phyloP scores from a whole-genome alignment of 2,329 filamentous ascomycete genomes.

The Colletotrichum zoysiae region DNA sequence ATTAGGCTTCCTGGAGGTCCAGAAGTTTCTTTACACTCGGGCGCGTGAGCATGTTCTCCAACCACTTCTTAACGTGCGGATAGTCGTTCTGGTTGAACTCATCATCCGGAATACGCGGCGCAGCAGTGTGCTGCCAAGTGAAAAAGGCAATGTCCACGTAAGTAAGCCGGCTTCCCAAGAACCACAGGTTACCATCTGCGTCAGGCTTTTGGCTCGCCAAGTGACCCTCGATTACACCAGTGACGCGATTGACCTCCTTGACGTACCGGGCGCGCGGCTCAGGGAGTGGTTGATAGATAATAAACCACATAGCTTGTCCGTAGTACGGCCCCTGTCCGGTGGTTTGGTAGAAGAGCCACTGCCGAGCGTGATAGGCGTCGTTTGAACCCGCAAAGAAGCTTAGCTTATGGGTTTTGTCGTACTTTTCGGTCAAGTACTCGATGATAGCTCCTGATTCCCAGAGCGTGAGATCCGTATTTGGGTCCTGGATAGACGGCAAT shows the following conservation, averaged over 20 bases:
- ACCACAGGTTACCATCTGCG: constrained; percentile 37
- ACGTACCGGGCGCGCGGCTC: constrained; percentile 48
- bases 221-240: constrained; percentile 46
- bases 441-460: constrained; percentile 50
- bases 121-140: constrained; percentile 37
- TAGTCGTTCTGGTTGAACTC: constrained; percentile 24
- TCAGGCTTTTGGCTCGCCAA: constrained; percentile 42
- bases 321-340: constrained; percentile 57
- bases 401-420: constrained; percentile 42
- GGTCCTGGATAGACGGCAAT: constrained; percentile 51
- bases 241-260: constrained; percentile 48
- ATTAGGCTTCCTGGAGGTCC: constrained; percentile 21
- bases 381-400: constrained; percentile 31
- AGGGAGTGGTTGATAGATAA: constrained; percentile 46
- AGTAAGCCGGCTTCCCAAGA: constrained; percentile 44
- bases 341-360: constrained; percentile 55
- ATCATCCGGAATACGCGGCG: constrained; percentile 1
- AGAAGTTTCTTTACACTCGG: constrained; percentile 39
- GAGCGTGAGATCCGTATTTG: constrained; percentile 50
- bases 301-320: constrained; percentile 51
- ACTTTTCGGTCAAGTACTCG: constrained; percentile 47
- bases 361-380: constrained; percentile 45
- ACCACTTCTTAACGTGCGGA: constrained; percentile 38
- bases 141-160: constrained; percentile 48
- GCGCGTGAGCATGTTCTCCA: constrained; percentile 24